phyloP scores from a whole-genome alignment of 257 asterid species.

The Salvia splendens region DNA sequence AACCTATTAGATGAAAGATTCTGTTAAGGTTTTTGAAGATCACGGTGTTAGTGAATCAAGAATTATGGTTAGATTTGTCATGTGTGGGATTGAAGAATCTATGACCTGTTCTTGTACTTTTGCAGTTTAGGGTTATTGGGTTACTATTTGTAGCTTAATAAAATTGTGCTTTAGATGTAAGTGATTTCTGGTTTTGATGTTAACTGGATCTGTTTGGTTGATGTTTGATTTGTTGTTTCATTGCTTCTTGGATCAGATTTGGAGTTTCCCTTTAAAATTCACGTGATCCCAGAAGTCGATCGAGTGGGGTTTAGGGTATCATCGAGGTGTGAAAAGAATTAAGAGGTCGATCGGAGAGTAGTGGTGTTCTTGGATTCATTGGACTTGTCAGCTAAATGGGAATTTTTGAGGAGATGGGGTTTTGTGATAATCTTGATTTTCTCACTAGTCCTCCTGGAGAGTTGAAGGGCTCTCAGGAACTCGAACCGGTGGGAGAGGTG shows the following conservation, averaged over 20 bases:
- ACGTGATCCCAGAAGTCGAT: no score
- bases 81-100: neutral
- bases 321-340: conserved; percentile 24
- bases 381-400: conserved; percentile 40
- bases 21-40: conserved; percentile 24
- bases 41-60: conserved; percentile 16
- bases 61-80: conserved; percentile 18
- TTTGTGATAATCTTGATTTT: conserved; percentile 50
- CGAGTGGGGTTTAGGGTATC: neutral
- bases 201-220: no score
- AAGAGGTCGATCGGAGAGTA: neutral
- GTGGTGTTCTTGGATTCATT: neutral
- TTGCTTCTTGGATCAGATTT: conserved; percentile 29
- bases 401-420: conserved; percentile 54
- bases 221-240: neutral
- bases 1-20: conserved; percentile 25
- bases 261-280: neutral
- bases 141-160: neutral
- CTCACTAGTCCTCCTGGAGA: conserved; percentile 40
- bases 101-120: neutral
- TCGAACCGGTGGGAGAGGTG: conserved; percentile 36
- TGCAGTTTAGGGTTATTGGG: neutral
- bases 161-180: conserved; percentile 10
- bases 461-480: conserved; percentile 33
- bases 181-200: conserved; percentile 21